Conservation (phyloP, 768 basidiomycete genomes). For the Trichaptum fuscoviolaceum region DNA sequence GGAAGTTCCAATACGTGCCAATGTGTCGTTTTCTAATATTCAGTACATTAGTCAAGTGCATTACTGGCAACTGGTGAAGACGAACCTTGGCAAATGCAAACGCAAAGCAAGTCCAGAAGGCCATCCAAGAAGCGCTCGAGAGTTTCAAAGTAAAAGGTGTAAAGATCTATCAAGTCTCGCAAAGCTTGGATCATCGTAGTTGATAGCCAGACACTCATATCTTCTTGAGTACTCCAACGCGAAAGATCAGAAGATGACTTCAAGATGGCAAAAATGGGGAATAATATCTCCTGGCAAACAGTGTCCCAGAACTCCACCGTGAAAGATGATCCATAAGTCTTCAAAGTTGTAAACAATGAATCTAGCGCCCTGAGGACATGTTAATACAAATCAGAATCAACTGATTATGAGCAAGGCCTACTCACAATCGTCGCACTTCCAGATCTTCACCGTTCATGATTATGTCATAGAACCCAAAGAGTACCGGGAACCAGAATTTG, state of each 20-base stretch:
- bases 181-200: constrained; percentile 99
- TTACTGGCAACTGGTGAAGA: background rate
- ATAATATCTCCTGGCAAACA: constrained; percentile 92
- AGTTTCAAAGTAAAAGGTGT: constrained; percentile 91
- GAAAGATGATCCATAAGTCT: constrained; percentile 81
- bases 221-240: constrained; percentile 92
- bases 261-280: constrained; percentile 96
- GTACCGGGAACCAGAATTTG: constrained; percentile 93
- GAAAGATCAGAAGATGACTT: constrained; percentile 90
- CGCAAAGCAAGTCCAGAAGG: constrained; percentile 86
- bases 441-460: constrained; percentile 99
- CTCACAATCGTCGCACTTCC: constrained; percentile 93
- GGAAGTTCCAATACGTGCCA: constrained; percentile 95
- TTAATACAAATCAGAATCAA: constrained; percentile 4
- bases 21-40: constrained; percentile 86
- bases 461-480: constrained; percentile 98
- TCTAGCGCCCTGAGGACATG: constrained; percentile 73
- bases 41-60: constrained; percentile 11
- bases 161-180: constrained; percentile 90
- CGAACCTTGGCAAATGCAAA: constrained; percentile 98
- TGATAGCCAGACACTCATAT: constrained; percentile 99
- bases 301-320: constrained; percentile 95
- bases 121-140: constrained; percentile 89
- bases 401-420: constrained; percentile 13
- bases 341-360: constrained; percentile 90